Base-by-base conservation (phyloP, 2,329 filamentous ascomycete species). In the Hawksworthiomyces lignivorus region DNA sequence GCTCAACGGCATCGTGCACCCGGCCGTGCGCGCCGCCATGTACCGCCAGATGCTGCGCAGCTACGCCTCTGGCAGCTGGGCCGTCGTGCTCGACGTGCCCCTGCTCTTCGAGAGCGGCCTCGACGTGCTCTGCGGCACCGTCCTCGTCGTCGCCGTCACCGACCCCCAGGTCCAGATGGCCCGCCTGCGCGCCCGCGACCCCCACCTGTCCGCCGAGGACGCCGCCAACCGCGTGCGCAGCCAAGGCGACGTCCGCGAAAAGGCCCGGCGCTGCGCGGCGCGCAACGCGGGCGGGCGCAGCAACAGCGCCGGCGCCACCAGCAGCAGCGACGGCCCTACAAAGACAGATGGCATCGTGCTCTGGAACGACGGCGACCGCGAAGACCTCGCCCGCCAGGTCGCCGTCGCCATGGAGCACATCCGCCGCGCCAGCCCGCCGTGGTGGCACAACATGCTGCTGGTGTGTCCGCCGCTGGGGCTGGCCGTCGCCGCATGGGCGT, bases 1-100 rank as follows among this genome's bases (percentile, higher is more conserved):
- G 22, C 72, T 98, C 12, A 97, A 97, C 59, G 70, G 76, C 36
- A 97, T 98, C 51, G 86, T 97, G 38, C 92, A 98, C 60, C 92
- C 92, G 0, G 88, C 87, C 0, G 89, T 98, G 31, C 74, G 89
- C 30, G 72, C 68, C 56, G 87, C 85, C 60, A 90, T 96, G 73
- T 87, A 87, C 61, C 78, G 73, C 54, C 70, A 75, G 36, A 75
- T 97, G 43, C 56, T 87, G n/a, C 68, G 70, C 47, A 77, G 77
- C 52, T 96, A 95, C 56, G 42, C 92, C 12, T 64, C 64, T 2
- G 90, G 92, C 0, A 61, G 80, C 57, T 92, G 90, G 87, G 89
- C 88, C 0, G 87, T 95, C 4, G 83, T 98, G 27, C 71, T 97
- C 14, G 92, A 98, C 58, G 82, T 98, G 8, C 92, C 92, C 39